Base-by-base conservation (phyloP, 371 early-diverging fungal genomes). In the Phascolomyces articulosus region DNA sequence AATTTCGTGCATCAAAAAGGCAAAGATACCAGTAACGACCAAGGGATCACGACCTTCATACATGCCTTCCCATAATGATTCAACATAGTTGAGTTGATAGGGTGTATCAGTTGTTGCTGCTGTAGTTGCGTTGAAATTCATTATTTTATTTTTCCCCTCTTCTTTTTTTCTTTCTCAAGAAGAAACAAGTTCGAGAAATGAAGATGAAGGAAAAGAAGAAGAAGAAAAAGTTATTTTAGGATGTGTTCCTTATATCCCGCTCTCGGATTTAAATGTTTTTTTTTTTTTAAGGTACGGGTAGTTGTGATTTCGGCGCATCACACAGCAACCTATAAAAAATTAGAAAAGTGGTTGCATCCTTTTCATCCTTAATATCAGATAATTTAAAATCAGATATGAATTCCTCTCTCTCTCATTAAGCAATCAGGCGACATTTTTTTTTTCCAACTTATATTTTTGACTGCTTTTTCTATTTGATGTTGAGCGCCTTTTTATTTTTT, bases 1-100 rank as follows among this genome's bases (percentile, higher is more conserved):
- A 62, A 89, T 49, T 73, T 93, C 91, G 79, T 93, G 93, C 79
- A 91, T 83, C 21, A 85, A 21, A 66, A 93, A 91, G 24, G 87
- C 77, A 54, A 91, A 65, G 7, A 85, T 70, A 24, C 90, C 87
- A 26, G 90, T 87, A 38, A 89, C 89, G 48, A 92, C 40, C 51
- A 88, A 70, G 62, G 90, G 90, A 70, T 91, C 87, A 66, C 87
- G 87, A 11, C 85, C 91, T 54, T 85, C 84, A 60, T 88, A 92
- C 66, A 88, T 27, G 40, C 74, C 64, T 51, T 85, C 77, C 92
- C 92, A 92, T 7, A 60, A 54, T 3, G 60, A 55, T 54, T 71
- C 71, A 29, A 71, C 20, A 47, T 59, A 66, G 44, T 56, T 71
- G 53, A 71, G 62, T 41, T 71, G 67, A 24, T 51, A 24, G 3